Conservation (phyloP, 192 early-diverging fungal species). For the Backusella luteola region DNA sequence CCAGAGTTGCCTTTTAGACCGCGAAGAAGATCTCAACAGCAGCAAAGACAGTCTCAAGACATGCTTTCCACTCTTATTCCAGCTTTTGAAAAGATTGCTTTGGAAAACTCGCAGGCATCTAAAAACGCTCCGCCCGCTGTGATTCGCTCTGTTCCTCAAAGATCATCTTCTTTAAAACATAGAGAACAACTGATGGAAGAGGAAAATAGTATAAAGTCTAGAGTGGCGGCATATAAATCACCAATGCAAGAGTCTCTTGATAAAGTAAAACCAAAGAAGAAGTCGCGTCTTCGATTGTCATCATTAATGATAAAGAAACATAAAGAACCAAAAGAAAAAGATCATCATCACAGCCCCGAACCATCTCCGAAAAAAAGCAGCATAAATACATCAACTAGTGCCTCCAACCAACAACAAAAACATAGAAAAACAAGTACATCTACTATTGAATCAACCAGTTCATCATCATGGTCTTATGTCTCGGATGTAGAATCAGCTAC, state of each 20-base stretch:
- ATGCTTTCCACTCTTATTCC: conserved; percentile 9
- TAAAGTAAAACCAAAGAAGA: not conserved
- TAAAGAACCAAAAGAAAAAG: not conserved
- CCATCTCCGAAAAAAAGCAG: not conserved
- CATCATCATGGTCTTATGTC: conserved; percentile 10
- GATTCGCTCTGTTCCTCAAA: not conserved
- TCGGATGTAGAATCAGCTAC: not conserved
- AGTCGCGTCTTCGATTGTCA: not conserved
- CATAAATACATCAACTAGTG: not conserved
- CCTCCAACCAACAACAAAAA: not conserved
- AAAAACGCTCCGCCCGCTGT: not conserved
- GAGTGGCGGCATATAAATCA: not conserved
- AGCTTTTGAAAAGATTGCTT: conserved; percentile 7
- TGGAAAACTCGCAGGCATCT: not conserved
- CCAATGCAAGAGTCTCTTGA: not conserved
- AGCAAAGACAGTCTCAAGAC: conserved; percentile 12
- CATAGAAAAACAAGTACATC: conserved; percentile 12
- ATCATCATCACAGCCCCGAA: not conserved
- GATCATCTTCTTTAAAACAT: conserved; percentile 25
- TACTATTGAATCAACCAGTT: not conserved
- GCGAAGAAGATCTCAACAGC: conserved; percentile 6
- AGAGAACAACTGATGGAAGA: not conserved
- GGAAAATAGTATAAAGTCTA: not conserved
- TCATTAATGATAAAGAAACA: conserved; percentile 9
- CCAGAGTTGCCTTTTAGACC: conserved; percentile 33